Evolutionary conservation across 1,284 basidiomycete genomes (phyloP).

Genomic region (Cryptococcus sp.): DNA sequence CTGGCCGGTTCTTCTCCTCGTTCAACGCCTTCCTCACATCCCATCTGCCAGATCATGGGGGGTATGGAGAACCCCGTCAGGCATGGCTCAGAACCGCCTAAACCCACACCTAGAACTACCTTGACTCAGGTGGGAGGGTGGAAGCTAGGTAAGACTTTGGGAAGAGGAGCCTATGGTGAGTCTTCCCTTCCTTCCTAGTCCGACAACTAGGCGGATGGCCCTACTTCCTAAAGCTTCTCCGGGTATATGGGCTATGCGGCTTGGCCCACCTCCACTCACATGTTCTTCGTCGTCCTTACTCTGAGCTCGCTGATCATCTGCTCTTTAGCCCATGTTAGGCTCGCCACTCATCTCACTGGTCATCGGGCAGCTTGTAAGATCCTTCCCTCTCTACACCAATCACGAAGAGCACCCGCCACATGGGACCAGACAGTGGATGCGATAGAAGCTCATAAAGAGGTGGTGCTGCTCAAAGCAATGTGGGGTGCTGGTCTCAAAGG

Average conservation of each 20-base stretch:
- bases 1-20: no score
- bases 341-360: slow-evolving; percentile 39
- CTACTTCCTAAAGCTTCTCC: no score
- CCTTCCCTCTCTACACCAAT: slow-evolving; percentile 36
- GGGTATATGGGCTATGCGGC: not conserved
- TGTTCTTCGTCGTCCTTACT: not conserved
- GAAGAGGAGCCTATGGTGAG: slow-evolving; percentile 44
- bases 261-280: no score
- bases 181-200: not conserved
- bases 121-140: slow-evolving; percentile 35
- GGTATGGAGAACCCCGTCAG: no score
- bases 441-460: slow-evolving; percentile 44
- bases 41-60: no score
- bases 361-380: slow-evolving; percentile 46
- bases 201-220: no score
- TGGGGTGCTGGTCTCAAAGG: slow-evolving; percentile 36
- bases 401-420: slow-evolving; percentile 6
- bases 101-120: slow-evolving; percentile 21
- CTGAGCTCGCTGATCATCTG: not conserved
- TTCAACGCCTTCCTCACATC: no score
- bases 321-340: slow-evolving; percentile 43
- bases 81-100: no score
- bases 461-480: slow-evolving; percentile 42
- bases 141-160: slow-evolving; percentile 39
- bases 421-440: slow-evolving; percentile 39